A percentile compares a stretch with the other conserved stretches of the same genome.
These are phyloP conservation scores for Citrus sp. DNA, from an alignment of 345 rosid species.

Conservation along the genomic window DNA sequence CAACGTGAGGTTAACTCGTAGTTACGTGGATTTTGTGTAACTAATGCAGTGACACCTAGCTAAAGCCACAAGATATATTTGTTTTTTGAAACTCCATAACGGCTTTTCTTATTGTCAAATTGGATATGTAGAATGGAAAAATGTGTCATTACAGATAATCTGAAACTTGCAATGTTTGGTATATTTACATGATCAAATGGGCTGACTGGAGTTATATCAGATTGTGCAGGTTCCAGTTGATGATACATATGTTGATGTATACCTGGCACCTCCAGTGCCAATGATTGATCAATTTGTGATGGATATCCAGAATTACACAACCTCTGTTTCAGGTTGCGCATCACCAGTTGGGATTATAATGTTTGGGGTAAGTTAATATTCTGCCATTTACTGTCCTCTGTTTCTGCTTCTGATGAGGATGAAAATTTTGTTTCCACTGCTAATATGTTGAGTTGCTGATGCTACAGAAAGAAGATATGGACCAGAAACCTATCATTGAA, in stretches of 20 bases:
- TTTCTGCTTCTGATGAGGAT: slow-evolving; percentile 2
- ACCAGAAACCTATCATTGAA: slow-evolving; percentile 46
- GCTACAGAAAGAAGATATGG: slow-evolving; percentile 38
- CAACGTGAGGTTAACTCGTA: too few species aligned
- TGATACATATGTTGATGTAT: not conserved
- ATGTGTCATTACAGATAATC: not conserved
- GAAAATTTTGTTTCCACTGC: slow-evolving; percentile 5
- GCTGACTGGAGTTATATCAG: not conserved
- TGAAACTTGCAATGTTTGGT: not conserved
- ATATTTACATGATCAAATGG: not conserved
- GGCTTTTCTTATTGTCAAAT: not conserved
- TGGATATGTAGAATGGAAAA: not conserved
- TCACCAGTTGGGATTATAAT: slow-evolving; percentile 67
- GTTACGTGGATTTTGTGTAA: too few species aligned
- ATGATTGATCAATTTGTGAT: slow-evolving; percentile 51
- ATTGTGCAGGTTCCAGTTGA: not conserved
- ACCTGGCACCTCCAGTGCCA: slow-evolving; percentile 34
- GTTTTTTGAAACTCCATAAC: not conserved
- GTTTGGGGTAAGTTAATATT: slow-evolving; percentile 55
- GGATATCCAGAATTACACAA: slow-evolving; percentile 50
- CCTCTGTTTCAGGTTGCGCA: slow-evolving; percentile 48
- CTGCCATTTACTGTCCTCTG: slow-evolving; percentile 2
- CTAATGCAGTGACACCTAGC: too few species aligned
- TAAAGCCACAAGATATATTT: too few species aligned
- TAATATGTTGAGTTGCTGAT: slow-evolving; percentile 11